Percentiles rank a stretch among this genome's conserved stretches.
Conservation (phyloP, 1,284 basidiomycete species). For the Pholiota adiposa region DNA sequence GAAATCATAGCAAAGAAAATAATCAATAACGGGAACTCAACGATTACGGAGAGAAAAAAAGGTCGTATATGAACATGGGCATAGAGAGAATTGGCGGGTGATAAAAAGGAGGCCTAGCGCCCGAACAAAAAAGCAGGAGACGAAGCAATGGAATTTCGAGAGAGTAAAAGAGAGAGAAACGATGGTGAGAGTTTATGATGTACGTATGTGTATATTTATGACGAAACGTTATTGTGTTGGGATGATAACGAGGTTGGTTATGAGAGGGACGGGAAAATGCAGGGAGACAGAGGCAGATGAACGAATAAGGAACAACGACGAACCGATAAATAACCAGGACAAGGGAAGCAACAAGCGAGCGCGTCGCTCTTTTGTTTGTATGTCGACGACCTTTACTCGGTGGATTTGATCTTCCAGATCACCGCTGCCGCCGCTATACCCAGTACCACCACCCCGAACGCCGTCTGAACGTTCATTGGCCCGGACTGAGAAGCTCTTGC, state of each 20-base stretch:
- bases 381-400: slow-evolving; percentile 26
- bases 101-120: background rate
- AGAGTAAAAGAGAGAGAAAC: background rate
- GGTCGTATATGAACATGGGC: background rate
- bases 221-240: too few species aligned
- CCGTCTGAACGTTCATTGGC: slow-evolving; percentile 47
- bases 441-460: slow-evolving; percentile 61
- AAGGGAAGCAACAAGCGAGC: background rate
- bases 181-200: background rate
- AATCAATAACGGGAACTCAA: background rate
- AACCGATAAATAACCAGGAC: background rate
- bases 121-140: background rate
- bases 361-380: background rate
- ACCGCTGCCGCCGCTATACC: slow-evolving; percentile 70
- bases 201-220: background rate
- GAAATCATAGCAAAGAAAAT: background rate
- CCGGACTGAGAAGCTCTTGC: too few species aligned
- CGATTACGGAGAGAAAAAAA: background rate
- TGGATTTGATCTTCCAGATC: slow-evolving; percentile 63
- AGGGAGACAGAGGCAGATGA: too few species aligned
- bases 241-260: too few species aligned
- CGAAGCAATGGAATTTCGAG: background rate
- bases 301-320: too few species aligned
- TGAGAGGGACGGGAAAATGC: too few species aligned
- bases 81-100: background rate